Conservation (phyloP, 2,329 filamentous ascomycete species). For the Penicillium digitatum region DNA sequence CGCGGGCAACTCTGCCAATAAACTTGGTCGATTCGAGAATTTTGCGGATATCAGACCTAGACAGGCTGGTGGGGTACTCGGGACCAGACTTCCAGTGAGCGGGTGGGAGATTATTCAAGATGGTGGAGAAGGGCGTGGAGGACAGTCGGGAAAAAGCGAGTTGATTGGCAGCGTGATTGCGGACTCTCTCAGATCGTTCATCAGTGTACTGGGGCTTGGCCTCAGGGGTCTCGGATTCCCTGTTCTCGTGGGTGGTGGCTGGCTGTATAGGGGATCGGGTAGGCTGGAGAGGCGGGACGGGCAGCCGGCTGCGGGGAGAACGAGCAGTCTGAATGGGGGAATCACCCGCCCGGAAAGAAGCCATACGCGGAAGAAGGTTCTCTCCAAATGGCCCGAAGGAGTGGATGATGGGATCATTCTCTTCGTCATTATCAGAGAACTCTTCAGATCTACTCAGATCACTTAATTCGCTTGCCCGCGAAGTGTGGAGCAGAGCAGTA, state of each 20-base stretch:
- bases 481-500: slow-evolving; percentile 33
- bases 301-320: slow-evolving; percentile 28
- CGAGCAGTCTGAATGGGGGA: slow-evolving; percentile 56
- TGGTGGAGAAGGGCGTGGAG: slow-evolving; percentile 83
- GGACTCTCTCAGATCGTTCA: slow-evolving; percentile 37
- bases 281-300: slow-evolving; percentile 34
- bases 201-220: slow-evolving; percentile 22
- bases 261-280: slow-evolving; percentile 30
- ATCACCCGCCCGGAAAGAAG: slow-evolving; percentile 65
- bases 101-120: slow-evolving; percentile 77
- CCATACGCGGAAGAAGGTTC: slow-evolving; percentile 76
- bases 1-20: slow-evolving; percentile 80
- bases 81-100: slow-evolving; percentile 53
- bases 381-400: slow-evolving; percentile 89
- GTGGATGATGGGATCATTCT: slow-evolving; percentile 89
- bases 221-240: slow-evolving; percentile 15
- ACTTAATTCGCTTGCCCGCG: slow-evolving; percentile 33
- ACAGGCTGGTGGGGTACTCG: slow-evolving; percentile 47
- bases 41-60: slow-evolving; percentile 61
- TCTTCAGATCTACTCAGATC: slow-evolving; percentile 52
- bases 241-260: slow-evolving; percentile 20
- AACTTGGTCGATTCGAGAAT: slow-evolving; percentile 72
- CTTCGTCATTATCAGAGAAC: slow-evolving; percentile 77
- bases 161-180: slow-evolving; percentile 90
- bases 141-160: slow-evolving; percentile 90